Base-by-base conservation (phyloP, 768 basidiomycete genomes). In the Pholiota conissans region DNA sequence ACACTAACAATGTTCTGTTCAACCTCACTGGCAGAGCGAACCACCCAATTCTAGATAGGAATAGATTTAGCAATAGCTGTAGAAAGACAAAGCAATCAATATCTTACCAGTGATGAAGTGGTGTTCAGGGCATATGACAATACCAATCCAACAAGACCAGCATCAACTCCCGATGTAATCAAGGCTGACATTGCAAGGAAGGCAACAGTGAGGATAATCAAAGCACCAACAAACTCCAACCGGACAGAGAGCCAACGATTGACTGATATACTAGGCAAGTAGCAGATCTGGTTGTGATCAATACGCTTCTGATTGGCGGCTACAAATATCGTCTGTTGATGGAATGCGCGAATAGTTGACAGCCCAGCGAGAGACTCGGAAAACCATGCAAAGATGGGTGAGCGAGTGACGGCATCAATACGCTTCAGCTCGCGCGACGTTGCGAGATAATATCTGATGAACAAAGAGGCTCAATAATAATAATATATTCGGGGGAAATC, bases 1-100 rank as follows among this genome's bases (percentile, higher is more conserved):
- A 93, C 90, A 65, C 90, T 91, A 58, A 94, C 91, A 64, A 93
- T 87, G 62, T 91, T 92, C 64, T 94, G 90, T 67, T 96, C 94
- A 11, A 94, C 91, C 70, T 95, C 94, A 64, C 87, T 90, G 2
- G 89, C 86, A 13, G 87, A 86, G 28, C 90, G 83, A 26, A 93
- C 90, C 5, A 92, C 78, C 90, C 90, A 91, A 65, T 91, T 90
- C 87, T 91, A 60, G 18, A 24, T 24, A 26, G 34, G 45, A 47
- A 24, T 5, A 49, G 20, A 26, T 27, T 35, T 24, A 37, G 8
- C 40, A 2, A 18, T 27, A 48, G 11, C 26, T n/a, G n/a, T n/a
- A 20, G 20, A 27, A 3, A 6, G 27, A 27, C 20, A 35, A 34
- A 18, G 2, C 8, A 32, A 26, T 16, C 14, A 55, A 27, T 10